phyloP scores from a whole-genome alignment of 768 basidiomycete genomes.

The Bullera alba region DNA sequence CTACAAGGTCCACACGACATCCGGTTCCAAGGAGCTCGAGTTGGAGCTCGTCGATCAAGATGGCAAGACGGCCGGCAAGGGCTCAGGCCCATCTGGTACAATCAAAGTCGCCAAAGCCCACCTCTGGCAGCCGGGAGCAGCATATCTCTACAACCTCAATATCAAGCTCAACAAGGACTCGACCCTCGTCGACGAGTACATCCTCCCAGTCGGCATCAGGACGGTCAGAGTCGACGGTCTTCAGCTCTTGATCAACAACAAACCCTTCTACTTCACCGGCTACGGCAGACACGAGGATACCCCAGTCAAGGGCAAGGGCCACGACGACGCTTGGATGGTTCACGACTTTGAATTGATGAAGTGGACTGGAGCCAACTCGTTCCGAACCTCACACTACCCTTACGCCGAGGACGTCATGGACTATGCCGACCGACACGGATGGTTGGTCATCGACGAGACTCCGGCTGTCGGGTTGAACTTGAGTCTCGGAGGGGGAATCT shows the following conservation, averaged over 20 bases:
- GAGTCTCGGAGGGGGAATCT: constrained; percentile 14
- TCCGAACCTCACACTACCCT: constrained; percentile 31
- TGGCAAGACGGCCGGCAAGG: constrained; percentile 6
- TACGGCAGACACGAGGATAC: constrained; percentile 28
- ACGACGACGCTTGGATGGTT: constrained; percentile 32
- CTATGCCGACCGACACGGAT: constrained; percentile 27
- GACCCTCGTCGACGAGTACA: constrained; percentile 20
- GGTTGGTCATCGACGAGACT: constrained; percentile 28
- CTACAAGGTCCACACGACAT: constrained; percentile 11
- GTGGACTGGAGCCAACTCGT: constrained; percentile 28
- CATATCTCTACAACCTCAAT: constrained; percentile 24
- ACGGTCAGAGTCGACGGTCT: constrained; percentile 16
- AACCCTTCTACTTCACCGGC: constrained; percentile 28
- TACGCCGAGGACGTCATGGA: constrained; percentile 32
- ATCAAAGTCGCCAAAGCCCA: constrained; percentile 15
- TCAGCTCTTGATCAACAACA: constrained; percentile 26
- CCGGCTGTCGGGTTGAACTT: constrained; percentile 27
- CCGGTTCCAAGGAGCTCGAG: neutral
- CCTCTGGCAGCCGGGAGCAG: constrained; percentile 24
- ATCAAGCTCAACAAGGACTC: constrained; percentile 1
- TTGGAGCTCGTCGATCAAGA: constrained; percentile 16
- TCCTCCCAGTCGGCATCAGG: constrained; percentile 23
- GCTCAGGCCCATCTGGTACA: neutral
- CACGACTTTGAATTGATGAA: constrained; percentile 31
- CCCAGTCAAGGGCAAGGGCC: constrained; percentile 28